phyloP scores from a whole-genome alignment of 192 early-diverging fungal genomes.

The Gigaspora rosea region DNA sequence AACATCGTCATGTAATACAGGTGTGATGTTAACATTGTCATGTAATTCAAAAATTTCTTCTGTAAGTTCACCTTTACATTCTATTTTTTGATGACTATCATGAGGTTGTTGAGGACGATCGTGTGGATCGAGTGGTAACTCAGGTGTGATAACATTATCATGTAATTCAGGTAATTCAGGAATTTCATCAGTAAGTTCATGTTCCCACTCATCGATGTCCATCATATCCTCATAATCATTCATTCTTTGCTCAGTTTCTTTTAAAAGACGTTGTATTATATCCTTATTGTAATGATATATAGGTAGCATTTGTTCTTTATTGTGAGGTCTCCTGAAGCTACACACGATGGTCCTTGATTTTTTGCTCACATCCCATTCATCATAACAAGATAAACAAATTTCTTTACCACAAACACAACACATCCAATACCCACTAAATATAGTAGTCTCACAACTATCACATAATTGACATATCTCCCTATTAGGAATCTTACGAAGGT shows the following conservation, averaged over 20 bases:
- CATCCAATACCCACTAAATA: conserved; percentile 25
- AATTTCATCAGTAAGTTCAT: background rate
- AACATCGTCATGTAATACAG: too few species aligned
- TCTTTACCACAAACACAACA: conserved; percentile 16
- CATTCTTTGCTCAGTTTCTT: background rate
- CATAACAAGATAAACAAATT: conserved; percentile 3
- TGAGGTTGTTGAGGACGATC: background rate
- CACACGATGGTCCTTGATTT: background rate
- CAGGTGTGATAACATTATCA: too few species aligned
- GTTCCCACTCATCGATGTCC: background rate
- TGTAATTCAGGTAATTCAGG: background rate
- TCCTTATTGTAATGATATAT: conserved; percentile 18
- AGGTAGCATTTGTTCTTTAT: conserved; percentile 5
- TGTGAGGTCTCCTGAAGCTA: background rate
- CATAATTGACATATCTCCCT: conserved; percentile 5
- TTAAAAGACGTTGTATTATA: background rate
- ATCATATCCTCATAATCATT: background rate
- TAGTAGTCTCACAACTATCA: conserved; percentile 1
- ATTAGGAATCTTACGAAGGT: background rate
- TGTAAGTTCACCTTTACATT: background rate
- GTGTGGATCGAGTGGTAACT: background rate
- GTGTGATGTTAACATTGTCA: too few species aligned
- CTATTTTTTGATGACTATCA: background rate
- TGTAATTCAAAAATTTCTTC: background rate
- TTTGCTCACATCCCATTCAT: conserved; percentile 2